phyloP scores from a whole-genome alignment of 106 monocot genomes.

The Apostasia ramifera region DNA sequence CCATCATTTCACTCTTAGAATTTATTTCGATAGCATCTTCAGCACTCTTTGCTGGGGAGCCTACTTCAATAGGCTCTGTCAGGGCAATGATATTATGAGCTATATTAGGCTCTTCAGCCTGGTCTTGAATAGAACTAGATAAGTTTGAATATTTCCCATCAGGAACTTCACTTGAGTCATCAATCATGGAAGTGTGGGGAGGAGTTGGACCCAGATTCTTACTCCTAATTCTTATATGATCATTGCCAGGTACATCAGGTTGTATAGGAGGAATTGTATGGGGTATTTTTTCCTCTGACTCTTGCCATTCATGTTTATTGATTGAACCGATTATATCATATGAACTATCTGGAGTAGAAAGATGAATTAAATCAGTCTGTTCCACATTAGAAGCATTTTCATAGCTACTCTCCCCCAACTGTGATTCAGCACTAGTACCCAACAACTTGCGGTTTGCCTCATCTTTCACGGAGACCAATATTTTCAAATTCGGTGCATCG shows the following conservation, averaged over 20 bases:
- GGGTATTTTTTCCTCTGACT: constrained; percentile 9
- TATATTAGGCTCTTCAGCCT: not conserved
- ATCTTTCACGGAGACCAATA: constrained; percentile 9
- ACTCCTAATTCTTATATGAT: constrained; percentile 15
- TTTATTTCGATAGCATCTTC: constrained; percentile 20
- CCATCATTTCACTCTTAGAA: constrained; percentile 3
- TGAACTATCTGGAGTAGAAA: constrained; percentile 10
- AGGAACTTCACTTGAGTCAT: constrained; percentile 12
- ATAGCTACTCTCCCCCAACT: constrained; percentile 9
- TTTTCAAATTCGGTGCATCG: constrained; percentile 10
- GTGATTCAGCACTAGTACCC: constrained; percentile 11
- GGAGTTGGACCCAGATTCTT: constrained; percentile 17
- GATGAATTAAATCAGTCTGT: constrained; percentile 15
- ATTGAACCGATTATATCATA: constrained; percentile 25
- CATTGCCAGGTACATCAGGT: constrained; percentile 13
- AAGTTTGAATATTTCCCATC: constrained; percentile 13
- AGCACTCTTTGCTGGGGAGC: constrained; percentile 18
- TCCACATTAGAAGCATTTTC: constrained; percentile 12
- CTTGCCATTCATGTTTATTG: constrained; percentile 22
- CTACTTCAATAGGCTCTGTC: constrained; percentile 11
- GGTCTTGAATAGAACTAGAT: constrained; percentile 10
- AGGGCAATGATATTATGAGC: constrained; percentile 12
- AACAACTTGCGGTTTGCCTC: not conserved
- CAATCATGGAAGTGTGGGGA: constrained; percentile 7
- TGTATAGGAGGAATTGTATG: constrained; percentile 19